These are phyloP conservation scores for Leccinum solheimii DNA, from an alignment of 1,284 basidiomycete species.

Conservation along the genomic window DNA sequence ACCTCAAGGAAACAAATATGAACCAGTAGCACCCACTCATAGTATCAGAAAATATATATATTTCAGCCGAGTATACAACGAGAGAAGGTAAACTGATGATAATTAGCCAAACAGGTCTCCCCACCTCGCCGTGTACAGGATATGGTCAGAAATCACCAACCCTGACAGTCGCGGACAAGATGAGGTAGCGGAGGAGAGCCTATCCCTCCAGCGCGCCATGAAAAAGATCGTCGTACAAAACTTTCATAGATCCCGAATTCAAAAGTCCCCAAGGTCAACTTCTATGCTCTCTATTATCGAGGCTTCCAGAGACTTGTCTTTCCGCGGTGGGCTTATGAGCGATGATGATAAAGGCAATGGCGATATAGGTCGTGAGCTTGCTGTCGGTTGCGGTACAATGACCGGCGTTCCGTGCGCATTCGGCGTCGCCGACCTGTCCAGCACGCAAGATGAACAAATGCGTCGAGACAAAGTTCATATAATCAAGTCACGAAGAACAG, in stretches of 20 bases:
- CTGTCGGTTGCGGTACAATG: slow-evolving; percentile 24
- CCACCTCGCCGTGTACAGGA: neutral
- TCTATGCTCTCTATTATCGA: slow-evolving; percentile 67
- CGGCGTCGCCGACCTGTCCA: slow-evolving; percentile 52
- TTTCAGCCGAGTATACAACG: slow-evolving; percentile 9
- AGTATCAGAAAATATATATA: slow-evolving; percentile 8
- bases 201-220: neutral
- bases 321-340: slow-evolving; percentile 30
- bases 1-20: neutral
- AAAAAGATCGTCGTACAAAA: slow-evolving; percentile 5
- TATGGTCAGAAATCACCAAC: neutral
- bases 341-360: slow-evolving; percentile 40
- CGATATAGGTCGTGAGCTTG: slow-evolving; percentile 40
- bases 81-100: slow-evolving; percentile 1
- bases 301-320: slow-evolving; percentile 52
- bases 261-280: slow-evolving; percentile 79
- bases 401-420: slow-evolving; percentile 35
- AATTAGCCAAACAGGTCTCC: slow-evolving; percentile 12
- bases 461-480: slow-evolving; percentile 6
- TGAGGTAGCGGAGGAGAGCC: neutral
- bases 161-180: neutral
- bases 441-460: slow-evolving; percentile 10
- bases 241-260: slow-evolving; percentile 14
- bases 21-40: no score
- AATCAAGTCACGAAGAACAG: slow-evolving; percentile 15